Evolutionary conservation across 108 stramenopile species (phyloP), one percentile per base, ranked within the genome.

Genomic region (Cylindrotheca fusiformis): DNA sequence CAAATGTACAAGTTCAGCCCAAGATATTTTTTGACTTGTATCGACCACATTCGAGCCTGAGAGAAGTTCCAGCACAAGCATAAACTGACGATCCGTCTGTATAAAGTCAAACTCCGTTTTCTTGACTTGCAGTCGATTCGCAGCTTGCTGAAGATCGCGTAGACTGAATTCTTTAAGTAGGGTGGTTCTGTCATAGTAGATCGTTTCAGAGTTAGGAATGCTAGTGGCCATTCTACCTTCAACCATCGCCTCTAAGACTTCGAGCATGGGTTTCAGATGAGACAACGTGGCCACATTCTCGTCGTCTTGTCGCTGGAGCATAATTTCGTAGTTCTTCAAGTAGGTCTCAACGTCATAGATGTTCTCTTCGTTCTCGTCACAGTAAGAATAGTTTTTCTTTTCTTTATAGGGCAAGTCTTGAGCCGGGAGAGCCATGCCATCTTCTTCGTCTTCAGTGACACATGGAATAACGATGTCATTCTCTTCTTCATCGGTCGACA

Each of bases 251-350:
- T 70, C 62, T 14, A 86, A 31, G 3, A 84, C 64, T n/a, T 63
- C 69, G 1, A 77, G 50, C 4, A 80, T 57, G 2, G 67, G 65
- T 48, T 67, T 57, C 8, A 90, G 10, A 58, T 86, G 80, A 10
- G 52, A 46, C 22, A 74, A 32, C 5, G 80, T 83, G 1, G 73
- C 65, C 2, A 68, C 50, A 22, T 70, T 50, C 54, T 85, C 89
- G 6, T 47, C 60, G 27, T 90, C 85, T 74, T 90, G 89, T 47
- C 74, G 64, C 48, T 69, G 76, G 31, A 90, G 58, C 86, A 87
- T 85, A n/a, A 57, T 61, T 74, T 87, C 89, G 55, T 90, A 90
- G 3, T 75, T 55, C 8, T 60, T 24, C 28, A 87, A 55, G 52
- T 75, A 89, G 1, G 65, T 48, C n/a, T 74, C 27, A 19, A 68